Percentiles rank a stretch among this genome's conserved stretches.
phyloP scores from a whole-genome alignment of 179 eudicot species.

The Camellia oleifera region DNA sequence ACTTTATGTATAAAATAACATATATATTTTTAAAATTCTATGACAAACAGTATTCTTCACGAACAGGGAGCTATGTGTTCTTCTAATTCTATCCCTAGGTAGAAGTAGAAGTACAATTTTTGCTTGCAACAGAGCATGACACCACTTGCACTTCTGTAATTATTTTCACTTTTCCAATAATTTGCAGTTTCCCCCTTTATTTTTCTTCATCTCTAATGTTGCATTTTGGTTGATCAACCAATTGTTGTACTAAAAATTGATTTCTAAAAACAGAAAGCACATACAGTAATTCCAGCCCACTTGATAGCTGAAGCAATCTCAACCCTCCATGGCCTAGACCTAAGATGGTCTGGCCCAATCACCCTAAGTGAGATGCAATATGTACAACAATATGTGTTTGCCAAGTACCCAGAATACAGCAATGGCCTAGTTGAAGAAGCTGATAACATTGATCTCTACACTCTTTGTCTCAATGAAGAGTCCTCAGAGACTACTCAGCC shows the following conservation, averaged over 20 bases:
- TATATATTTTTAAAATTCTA: too few species aligned
- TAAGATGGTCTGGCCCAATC: constrained; percentile 55
- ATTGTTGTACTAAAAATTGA: background rate
- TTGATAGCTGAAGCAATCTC: constrained; percentile 50
- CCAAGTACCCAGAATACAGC: constrained; percentile 47
- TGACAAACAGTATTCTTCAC: too few species aligned
- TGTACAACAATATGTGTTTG: constrained; percentile 44
- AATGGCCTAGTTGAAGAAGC: constrained; percentile 40
- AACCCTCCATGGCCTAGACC: constrained; percentile 42
- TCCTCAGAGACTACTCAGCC: constrained; percentile 16
- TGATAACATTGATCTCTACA: constrained; percentile 24
- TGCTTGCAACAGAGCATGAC: too few species aligned
- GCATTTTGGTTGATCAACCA: background rate
- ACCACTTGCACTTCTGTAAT: too few species aligned
- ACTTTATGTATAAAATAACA: too few species aligned
- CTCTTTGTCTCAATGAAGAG: constrained; percentile 24
- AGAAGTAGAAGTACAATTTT: too few species aligned
- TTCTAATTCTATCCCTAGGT: too few species aligned
- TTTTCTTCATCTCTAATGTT: background rate
- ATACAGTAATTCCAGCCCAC: constrained; percentile 42
- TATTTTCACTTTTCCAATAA: too few species aligned
- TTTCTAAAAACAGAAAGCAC: constrained; percentile 30
- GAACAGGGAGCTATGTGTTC: too few species aligned
- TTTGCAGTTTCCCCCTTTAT: too few species aligned
- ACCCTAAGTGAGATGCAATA: constrained; percentile 44